phyloP scores from a whole-genome alignment of 2,329 filamentous ascomycete species.

The Neonectria magnoliae region DNA sequence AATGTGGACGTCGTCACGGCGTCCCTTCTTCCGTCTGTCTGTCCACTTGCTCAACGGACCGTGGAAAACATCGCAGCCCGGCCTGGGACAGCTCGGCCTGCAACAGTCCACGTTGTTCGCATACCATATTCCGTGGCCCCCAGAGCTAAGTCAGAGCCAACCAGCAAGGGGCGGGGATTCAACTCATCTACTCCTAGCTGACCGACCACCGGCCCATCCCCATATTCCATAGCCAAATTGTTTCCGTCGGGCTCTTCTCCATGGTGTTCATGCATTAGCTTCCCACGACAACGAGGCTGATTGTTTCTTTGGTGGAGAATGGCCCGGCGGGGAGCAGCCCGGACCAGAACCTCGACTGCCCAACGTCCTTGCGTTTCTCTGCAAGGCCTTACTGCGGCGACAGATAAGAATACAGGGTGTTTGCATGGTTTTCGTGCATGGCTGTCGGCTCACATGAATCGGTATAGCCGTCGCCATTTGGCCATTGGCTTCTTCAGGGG shows the following conservation, averaged over 20 bases:
- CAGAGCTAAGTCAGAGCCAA: neutral
- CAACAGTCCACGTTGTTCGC: constrained; percentile 34
- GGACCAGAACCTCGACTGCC: constrained; percentile 24
- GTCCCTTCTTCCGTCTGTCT: constrained; percentile 1
- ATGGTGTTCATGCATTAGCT: constrained; percentile 33
- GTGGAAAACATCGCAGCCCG: constrained; percentile 14
- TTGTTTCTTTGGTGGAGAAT: constrained; percentile 20
- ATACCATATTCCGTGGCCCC: constrained; percentile 10
- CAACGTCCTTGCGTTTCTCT: constrained; percentile 24
- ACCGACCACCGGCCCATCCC: constrained; percentile 7
- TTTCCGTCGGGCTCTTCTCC: constrained; percentile 19
- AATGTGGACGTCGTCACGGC: neutral
- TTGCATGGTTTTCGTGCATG: constrained; percentile 47
- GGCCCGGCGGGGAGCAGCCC: constrained; percentile 14
- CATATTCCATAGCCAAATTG: constrained; percentile 11
- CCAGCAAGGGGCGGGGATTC: constrained; percentile 1
- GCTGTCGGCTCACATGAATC: constrained; percentile 49
- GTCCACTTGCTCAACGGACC: constrained; percentile 7
- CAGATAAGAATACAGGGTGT: constrained; percentile 37
- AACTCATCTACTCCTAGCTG: constrained; percentile 6
- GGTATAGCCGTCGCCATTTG: constrained; percentile 26
- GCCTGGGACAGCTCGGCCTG: constrained; percentile 25
- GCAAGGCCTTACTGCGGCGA: constrained; percentile 25
- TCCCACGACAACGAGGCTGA: constrained; percentile 22
- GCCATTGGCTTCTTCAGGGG: constrained; percentile 18